These are phyloP conservation scores for Isatis tinctoria DNA, from an alignment of 345 rosid species.

Conservation along the genomic window DNA sequence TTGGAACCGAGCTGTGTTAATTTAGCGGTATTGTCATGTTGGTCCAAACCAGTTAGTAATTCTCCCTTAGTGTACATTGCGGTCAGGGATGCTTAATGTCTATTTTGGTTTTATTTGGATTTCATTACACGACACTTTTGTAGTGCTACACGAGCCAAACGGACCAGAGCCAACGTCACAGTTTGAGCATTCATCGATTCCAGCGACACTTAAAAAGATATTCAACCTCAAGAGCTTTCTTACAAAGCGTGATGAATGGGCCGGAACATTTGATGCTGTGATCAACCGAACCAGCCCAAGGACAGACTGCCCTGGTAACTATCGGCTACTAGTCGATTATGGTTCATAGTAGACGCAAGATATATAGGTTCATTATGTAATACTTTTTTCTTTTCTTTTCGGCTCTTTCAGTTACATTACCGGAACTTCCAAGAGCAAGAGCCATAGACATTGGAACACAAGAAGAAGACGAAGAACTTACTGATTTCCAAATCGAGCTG, in stretches of 20 bases:
- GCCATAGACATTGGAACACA: slow-evolving; percentile 26
- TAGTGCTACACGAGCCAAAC: slow-evolving; percentile 74
- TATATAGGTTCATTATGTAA: not conserved
- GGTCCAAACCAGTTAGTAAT: not conserved
- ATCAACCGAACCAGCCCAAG: slow-evolving; percentile 57
- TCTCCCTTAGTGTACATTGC: not conserved
- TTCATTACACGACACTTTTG: slow-evolving; percentile 5
- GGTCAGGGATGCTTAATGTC: not conserved
- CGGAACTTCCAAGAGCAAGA: slow-evolving; percentile 44
- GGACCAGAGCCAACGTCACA: slow-evolving; percentile 76
- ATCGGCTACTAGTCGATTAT: not conserved
- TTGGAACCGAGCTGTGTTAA: not conserved
- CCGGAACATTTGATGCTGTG: slow-evolving; percentile 66
- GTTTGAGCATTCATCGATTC: slow-evolving; percentile 80
- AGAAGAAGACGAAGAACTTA: slow-evolving; percentile 42
- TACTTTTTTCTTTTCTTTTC: not conserved
- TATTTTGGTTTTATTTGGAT: no score
- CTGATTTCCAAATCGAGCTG: slow-evolving; percentile 56
- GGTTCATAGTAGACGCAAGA: slow-evolving; percentile 1
- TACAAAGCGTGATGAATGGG: slow-evolving; percentile 89
- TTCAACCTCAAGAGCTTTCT: slow-evolving; percentile 72
- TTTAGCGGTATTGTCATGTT: not conserved
- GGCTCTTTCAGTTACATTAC: slow-evolving; percentile 38
- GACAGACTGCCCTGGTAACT: slow-evolving; percentile 70
- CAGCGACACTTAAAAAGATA: slow-evolving; percentile 75